Base-by-base conservation (phyloP, 208 protist genomes). In the Angomonas ambiguus region DNA sequence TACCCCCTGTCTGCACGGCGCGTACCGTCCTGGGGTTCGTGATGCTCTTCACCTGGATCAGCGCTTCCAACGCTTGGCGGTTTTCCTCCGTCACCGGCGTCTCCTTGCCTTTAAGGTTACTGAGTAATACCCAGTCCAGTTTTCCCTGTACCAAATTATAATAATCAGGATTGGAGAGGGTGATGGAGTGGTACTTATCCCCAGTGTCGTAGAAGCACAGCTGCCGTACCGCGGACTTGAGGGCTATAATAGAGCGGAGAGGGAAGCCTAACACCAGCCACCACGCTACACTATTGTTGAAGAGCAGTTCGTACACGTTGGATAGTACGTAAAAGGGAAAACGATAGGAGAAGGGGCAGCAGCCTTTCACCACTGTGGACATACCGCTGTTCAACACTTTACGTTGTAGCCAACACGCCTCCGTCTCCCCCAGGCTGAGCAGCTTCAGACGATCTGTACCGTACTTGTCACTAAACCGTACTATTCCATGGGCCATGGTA, bases 371-470 rank as follows among this genome's bases (percentile, higher is more conserved):
- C 8, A 76, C 51, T n/a, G 18, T 24, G 30, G 63, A 49, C 78
- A 87, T 87, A 57, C 69, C 25, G 6, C 80, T 76, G 28, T 71
- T 77, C 45, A 91, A 60, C 16, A 94, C 79, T 56, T 87, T 88
- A 41, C 85, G 85, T 68, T 92, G 81, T 69, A 90, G 45, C 84
- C 88, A 94, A 53, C 76, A 87, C 32, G 83, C 80, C 71, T 94
- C 88, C 1, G 65, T 72, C 69, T 92, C 88, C 25, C 85, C 85
- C 27, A 87, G 2, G 55, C 67, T 77, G 35, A 94, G 51, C 28
- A 81, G 51, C 0, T 82, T 79, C 35, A 94, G 57, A 0, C 88
- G 83, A 59, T 91, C 85, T 0, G 55, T 77, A 20, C 31, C 79
- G 64, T 78, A 83, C 33, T 1, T 34, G 28, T 49, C 58, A 33